Evolutionary conservation across 2,329 filamentous ascomycete genomes (phyloP), one percentile per base, ranked within the genome.

Genomic region (Monilinia vaccinii-corymbosi): DNA sequence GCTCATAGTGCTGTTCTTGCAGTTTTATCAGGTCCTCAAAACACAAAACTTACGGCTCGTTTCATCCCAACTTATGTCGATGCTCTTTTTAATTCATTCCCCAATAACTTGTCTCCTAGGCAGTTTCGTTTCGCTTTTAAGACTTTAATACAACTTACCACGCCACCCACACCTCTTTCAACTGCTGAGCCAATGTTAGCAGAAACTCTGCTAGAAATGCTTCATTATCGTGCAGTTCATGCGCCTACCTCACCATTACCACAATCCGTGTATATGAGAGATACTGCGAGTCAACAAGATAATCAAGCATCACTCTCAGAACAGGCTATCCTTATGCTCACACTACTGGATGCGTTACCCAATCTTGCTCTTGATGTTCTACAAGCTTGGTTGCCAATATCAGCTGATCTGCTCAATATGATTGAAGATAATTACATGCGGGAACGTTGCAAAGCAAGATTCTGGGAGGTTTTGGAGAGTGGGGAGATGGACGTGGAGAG

Each of bases 401-500:
- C 81, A 18, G 85, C 84, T 0, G 77, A 82, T 21, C 72, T 87
- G 21, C 73, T 88, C 38, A 82, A 83, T 58, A 71, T 71, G 2
- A 77, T 88, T n/a, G 67, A 77, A 7, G 80, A 85, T 61, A 68
- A 73, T 1, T 70, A 68, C 4, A 85, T 86, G 79, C 76, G 80
- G 42, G 77, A 81, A 46, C 72, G 76, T 47, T 85, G 85, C 60
- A 80, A 81, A 63, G 77, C 80, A 62, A 75, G 85, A 56, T 84
- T 88, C 66, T 90, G 86, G 86, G 83, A 87, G 61, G 78, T 83
- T 2, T 66, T 89, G 14, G 70, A 71, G 52, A 79, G 78, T 63
- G 86, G 86, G 1, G 86, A 88, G 70, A 87, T 90, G 84, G 86
- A 89, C 73, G 79, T 87, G 32, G 83, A 87, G 66, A 77, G 85